Conservation (phyloP, 805 yeast species). For the Komagataella pastoris region DNA sequence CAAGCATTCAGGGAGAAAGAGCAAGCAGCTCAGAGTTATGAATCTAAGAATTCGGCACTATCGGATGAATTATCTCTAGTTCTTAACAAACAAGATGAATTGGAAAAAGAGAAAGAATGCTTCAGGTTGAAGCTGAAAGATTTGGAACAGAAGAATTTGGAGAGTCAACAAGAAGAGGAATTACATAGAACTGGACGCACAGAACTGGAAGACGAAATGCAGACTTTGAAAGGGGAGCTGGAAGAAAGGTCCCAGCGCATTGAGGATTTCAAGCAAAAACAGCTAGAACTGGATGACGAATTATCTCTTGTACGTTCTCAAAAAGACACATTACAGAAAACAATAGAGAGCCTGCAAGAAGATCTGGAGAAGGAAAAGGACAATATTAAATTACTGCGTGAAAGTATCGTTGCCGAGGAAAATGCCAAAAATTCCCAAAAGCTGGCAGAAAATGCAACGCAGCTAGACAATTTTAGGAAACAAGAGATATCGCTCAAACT, state of each 20-base stretch:
- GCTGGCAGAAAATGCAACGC: constrained; percentile 8
- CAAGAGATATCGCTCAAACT: constrained; percentile 31
- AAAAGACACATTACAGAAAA: not conserved
- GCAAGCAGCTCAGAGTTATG: not conserved
- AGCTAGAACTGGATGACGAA: not conserved
- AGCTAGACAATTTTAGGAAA: constrained; percentile 23
- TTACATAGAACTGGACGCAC: not conserved
- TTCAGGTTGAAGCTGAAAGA: not conserved
- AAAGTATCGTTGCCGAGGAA: constrained; percentile 8
- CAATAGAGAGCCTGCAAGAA: constrained; percentile 9
- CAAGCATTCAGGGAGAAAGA: constrained; percentile 1
- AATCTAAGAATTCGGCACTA: not conserved
- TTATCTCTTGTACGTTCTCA: not conserved
- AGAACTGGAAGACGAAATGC: not conserved
- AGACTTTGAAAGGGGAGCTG: not conserved
- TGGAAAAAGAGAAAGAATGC: not conserved
- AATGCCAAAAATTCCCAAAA: constrained; percentile 3
- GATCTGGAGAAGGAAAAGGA: constrained; percentile 9
- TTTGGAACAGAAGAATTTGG: not conserved
- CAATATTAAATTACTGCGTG: constrained; percentile 6
- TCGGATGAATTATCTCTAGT: not conserved
- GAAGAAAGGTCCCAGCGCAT: not conserved
- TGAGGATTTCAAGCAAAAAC: not conserved
- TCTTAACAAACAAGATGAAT: not conserved
- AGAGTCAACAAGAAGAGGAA: not conserved